Evolutionary conservation across 148 eudicot species (phyloP).

Genomic region (Salicornia ramosissima): DNA sequence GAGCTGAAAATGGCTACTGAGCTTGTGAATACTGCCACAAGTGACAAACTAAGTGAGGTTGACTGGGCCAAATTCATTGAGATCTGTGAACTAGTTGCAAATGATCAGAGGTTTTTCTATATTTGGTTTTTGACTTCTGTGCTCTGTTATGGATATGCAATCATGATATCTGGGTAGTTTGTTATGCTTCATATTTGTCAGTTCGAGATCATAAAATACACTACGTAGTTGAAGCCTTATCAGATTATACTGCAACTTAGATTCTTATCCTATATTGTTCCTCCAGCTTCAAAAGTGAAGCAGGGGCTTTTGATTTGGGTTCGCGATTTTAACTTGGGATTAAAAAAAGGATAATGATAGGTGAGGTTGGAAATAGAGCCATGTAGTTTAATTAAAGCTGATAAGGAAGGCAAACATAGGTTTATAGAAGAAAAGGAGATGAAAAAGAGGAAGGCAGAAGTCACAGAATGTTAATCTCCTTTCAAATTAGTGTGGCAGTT

Average conservation of each 20-base stretch:
- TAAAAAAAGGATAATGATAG: not conserved
- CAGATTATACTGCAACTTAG: not conserved
- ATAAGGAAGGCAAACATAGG: not conserved
- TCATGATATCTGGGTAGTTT: not conserved
- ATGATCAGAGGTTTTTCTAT: constrained; percentile 56
- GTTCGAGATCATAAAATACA: not conserved
- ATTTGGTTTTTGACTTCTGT: not conserved
- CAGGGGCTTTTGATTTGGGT: not conserved
- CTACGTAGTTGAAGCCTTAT: too few relatives aligned
- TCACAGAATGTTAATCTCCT: too few relatives aligned
- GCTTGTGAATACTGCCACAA: constrained; percentile 76
- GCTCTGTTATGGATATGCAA: not conserved
- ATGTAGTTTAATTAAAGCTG: not conserved
- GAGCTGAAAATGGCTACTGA: constrained; percentile 57
- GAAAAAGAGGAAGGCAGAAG: not conserved
- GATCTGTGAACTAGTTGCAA: constrained; percentile 83
- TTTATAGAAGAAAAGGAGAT: not conserved
- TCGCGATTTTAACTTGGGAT: not conserved
- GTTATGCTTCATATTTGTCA: not conserved
- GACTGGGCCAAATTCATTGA: constrained; percentile 90
- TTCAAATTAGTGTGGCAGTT: too few relatives aligned
- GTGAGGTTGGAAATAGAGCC: not conserved
- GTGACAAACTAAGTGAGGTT: constrained; percentile 75
- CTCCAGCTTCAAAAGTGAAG: constrained; percentile 1
- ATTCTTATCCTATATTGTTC: not conserved